Evolutionary conservation across 495 filamentous ascomycete species (phyloP).

Genomic region (Neurospora tetrasperma): DNA sequence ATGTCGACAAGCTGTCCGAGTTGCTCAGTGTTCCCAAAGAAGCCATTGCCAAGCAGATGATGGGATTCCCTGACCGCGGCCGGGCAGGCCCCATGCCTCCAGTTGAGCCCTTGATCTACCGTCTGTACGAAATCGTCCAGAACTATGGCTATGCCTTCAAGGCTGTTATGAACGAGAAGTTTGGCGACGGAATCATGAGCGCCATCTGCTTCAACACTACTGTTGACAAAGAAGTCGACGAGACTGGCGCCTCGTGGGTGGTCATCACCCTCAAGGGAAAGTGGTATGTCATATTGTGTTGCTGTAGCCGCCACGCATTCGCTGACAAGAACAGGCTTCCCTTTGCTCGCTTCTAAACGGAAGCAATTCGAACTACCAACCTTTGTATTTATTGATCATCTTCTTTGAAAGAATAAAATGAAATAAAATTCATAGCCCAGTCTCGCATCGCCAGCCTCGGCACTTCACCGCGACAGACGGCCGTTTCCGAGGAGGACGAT

Average conservation of each 20-base stretch:
- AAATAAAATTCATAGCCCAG: background rate
- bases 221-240: slow-evolving; percentile 92
- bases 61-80: slow-evolving; percentile 74
- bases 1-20: slow-evolving; percentile 60
- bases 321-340: slow-evolving; percentile 42
- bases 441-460: background rate
- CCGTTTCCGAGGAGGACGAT: background rate
- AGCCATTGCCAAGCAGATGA: slow-evolving; percentile 50
- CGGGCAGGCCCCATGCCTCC: slow-evolving; percentile 86
- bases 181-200: slow-evolving; percentile 98
- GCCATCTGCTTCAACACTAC: slow-evolving; percentile 88
- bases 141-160: slow-evolving; percentile 98
- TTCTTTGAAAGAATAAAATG: background rate
- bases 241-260: slow-evolving; percentile 61
- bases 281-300: slow-evolving; percentile 52
- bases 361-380: background rate
- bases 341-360: slow-evolving; percentile 47
- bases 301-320: background rate
- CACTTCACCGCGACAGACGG: background rate
- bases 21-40: slow-evolving; percentile 54
- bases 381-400: background rate
- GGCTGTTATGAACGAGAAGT: slow-evolving; percentile 95
- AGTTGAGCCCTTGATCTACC: slow-evolving; percentile 85
- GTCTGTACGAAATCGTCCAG: slow-evolving; percentile 93
- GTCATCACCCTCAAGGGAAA: slow-evolving; percentile 89